A percentile compares a stretch with the other conserved stretches of the same genome.
These are phyloP conservation scores for Pelargonium australe DNA, from an alignment of 441 rosid species.

Conservation along the genomic window DNA sequence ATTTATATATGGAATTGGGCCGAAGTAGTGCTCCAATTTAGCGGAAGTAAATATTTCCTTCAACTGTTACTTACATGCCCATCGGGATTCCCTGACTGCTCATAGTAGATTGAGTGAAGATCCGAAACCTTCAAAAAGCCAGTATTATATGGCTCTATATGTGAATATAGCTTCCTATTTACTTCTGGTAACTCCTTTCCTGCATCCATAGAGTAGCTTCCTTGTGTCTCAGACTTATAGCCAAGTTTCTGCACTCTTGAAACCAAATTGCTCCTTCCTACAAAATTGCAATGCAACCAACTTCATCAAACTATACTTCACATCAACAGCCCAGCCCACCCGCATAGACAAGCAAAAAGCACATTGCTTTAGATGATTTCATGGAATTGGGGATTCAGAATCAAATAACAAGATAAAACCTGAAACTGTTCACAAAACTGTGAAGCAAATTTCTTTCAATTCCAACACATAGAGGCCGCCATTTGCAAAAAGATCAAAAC, in stretches of 20 bases:
- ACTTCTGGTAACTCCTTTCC: conserved; percentile 29
- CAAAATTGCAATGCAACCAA: background rate
- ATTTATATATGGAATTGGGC: too few species aligned
- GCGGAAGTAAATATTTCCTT: too few species aligned
- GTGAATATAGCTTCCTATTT: conserved; percentile 46
- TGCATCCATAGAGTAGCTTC: conserved; percentile 39
- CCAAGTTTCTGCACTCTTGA: conserved; percentile 23
- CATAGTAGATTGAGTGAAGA: conserved; percentile 66
- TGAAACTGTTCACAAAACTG: background rate
- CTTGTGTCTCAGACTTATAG: conserved; percentile 28
- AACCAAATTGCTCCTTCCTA: conserved; percentile 25
- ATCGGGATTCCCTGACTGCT: conserved; percentile 82
- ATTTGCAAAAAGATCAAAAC: background rate
- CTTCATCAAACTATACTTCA: background rate
- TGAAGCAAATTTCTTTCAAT: background rate
- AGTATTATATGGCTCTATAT: conserved; percentile 55
- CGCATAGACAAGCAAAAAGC: background rate
- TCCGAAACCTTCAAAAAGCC: conserved; percentile 78
- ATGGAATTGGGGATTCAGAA: background rate
- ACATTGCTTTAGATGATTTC: background rate
- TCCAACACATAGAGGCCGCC: background rate
- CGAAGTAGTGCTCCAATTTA: too few species aligned
- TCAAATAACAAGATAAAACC: background rate
- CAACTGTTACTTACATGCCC: conserved; percentile 54
- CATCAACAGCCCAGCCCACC: background rate